Evolutionary conservation across 2,329 filamentous ascomycete genomes (phyloP).

Genomic region (Fusarium sp.): DNA sequence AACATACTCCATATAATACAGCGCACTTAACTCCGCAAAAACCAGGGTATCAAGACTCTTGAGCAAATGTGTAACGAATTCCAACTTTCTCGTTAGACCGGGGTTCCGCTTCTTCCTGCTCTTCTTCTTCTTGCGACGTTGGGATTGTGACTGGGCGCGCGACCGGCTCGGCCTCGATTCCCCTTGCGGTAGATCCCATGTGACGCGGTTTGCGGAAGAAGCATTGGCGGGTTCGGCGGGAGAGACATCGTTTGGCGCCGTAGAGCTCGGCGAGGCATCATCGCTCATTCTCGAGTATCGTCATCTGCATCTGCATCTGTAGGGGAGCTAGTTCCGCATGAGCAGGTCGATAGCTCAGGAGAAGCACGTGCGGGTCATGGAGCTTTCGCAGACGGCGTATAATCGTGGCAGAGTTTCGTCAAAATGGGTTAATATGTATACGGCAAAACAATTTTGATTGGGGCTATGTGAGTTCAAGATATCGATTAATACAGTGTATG

Average conservation of each 20-base stretch:
- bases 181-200: conserved; percentile 33
- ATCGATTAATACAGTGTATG: conserved; percentile 18
- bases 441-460: conserved; percentile 10
- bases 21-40: conserved; percentile 72
- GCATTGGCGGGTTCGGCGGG: conserved; percentile 27
- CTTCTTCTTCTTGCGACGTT: conserved; percentile 54
- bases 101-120: conserved; percentile 55
- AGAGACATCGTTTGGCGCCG: conserved; percentile 51
- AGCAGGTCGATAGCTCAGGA: conserved; percentile 48
- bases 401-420: conserved; percentile 6
- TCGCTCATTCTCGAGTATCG: conserved; percentile 63
- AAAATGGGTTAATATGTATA: conserved; percentile 1
- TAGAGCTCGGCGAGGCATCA: conserved; percentile 60
- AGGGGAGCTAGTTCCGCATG: conserved; percentile 49
- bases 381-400: conserved; percentile 15
- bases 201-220: conserved; percentile 35
- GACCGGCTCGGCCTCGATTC: conserved; percentile 29
- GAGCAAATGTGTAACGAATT: conserved; percentile 71
- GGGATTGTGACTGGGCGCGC: conserved; percentile 47
- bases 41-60: conserved; percentile 72
- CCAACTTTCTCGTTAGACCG: conserved; percentile 67
- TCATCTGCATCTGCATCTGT: conserved; percentile 49
- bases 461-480: conserved; percentile 22
- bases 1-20: conserved; percentile 79
- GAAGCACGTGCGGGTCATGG: conserved; percentile 46